phyloP scores from a whole-genome alignment of 768 basidiomycete genomes.

The Rhizopogon vulgaris region DNA sequence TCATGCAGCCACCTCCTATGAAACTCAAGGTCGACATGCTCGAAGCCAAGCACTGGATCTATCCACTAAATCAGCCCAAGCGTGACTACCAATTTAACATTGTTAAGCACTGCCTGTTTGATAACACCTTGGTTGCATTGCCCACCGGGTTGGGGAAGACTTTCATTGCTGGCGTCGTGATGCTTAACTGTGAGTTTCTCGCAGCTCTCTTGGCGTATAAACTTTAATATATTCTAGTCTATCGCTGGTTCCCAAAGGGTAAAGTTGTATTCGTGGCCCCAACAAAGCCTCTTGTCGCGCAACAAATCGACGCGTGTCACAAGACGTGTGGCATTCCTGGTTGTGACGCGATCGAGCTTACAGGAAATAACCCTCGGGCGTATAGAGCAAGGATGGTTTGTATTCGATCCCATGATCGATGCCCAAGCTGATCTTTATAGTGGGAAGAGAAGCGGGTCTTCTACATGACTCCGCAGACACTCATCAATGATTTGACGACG shows the following conservation, averaged over 20 bases:
- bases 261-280: slow-evolving; percentile 95
- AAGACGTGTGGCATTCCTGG: slow-evolving; percentile 90
- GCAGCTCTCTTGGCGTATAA: not conserved
- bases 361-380: slow-evolving; percentile 58
- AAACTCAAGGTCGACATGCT: slow-evolving; percentile 73
- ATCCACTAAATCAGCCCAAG: slow-evolving; percentile 80
- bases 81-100: slow-evolving; percentile 97
- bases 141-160: slow-evolving; percentile 98
- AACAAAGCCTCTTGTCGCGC: slow-evolving; percentile 92
- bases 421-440: slow-evolving; percentile 28
- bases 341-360: slow-evolving; percentile 78
- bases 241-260: slow-evolving; percentile 88
- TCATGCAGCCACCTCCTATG: slow-evolving; percentile 61
- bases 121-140: slow-evolving; percentile 90
- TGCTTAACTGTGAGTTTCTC: slow-evolving; percentile 78
- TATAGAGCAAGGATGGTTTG: slow-evolving; percentile 57
- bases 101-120: slow-evolving; percentile 74
- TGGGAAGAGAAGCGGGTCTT: slow-evolving; percentile 83
- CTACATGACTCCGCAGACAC: slow-evolving; percentile 95
- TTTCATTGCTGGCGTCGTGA: slow-evolving; percentile 93
- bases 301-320: slow-evolving; percentile 93
- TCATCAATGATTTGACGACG: slow-evolving; percentile 76
- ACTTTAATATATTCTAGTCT: slow-evolving; percentile 43
- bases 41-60: slow-evolving; percentile 83
- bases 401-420: slow-evolving; percentile 2